Evolutionary conservation across 1,284 basidiomycete species (phyloP), one percentile per base, ranked within the genome.

Genomic region (Flammula alnicola): DNA sequence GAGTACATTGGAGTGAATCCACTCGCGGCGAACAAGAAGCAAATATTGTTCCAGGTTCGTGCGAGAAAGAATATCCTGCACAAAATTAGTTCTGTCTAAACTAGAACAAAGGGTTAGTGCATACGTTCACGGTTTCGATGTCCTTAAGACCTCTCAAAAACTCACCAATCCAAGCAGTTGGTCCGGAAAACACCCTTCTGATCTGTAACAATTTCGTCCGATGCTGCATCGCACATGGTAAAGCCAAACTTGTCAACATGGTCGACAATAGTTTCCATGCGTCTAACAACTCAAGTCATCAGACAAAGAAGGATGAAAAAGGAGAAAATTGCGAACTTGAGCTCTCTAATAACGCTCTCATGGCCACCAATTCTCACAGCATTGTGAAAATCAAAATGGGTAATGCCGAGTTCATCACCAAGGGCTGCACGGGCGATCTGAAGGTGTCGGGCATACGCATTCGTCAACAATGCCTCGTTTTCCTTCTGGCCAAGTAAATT

Each of bases 71-170:
- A 96, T 91, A 61, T 98, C 95, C 70, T 98, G 91, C 1, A 98
- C 85, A 57, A 97, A 97, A 66, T 99, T 99, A n/a, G 97, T 99
- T 30, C 97, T 86, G 65, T 98, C 96, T 54, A 98, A 74, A 67
- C 94, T 95, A 26, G 45, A 35, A 11, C 44, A 32, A 25, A 58
- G 44, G 44, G 10, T 56, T 37, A 47, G 53, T 25, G 60, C 52
- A 17, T 30, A 7, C 37, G 19, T n/a, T 16, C 45, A 35, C 37
- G 35, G 41, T 40, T 44, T n/a, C n/a, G n/a, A n/a, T n/a, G n/a
- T n/a, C 6, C 16, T 37, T 29, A 17, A 27, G 30, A 17, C 38
- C 26, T 20, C 9, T 45, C 20, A 36, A 25, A 5, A 54, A 56
- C 78, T 57, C 61, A 93, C 93, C 95, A 98, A 67, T 98, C 96